phyloP scores from a whole-genome alignment of 139 green algal species.

The Auxenochlorella protothecoides region DNA sequence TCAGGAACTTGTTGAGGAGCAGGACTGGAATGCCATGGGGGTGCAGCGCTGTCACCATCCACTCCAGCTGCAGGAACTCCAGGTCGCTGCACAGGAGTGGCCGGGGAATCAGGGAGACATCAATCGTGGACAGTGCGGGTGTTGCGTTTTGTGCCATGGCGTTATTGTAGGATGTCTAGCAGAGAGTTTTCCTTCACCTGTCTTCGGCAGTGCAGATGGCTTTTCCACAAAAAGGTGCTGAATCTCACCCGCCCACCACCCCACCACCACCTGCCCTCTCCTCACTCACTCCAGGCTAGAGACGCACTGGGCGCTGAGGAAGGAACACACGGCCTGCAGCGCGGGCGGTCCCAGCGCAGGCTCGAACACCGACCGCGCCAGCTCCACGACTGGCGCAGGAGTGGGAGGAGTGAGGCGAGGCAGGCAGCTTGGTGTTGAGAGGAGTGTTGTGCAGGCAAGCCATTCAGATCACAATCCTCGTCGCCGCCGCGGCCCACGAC shows the following conservation, averaged over 20 bases:
- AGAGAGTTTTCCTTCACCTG: too few relatives aligned
- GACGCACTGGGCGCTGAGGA: background rate
- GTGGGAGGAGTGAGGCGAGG: background rate
- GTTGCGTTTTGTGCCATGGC: too few relatives aligned
- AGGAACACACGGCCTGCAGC: background rate
- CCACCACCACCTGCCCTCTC: too few relatives aligned
- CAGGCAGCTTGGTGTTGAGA: too few relatives aligned
- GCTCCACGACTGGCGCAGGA: background rate
- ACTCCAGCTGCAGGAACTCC: background rate
- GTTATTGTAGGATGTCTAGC: too few relatives aligned
- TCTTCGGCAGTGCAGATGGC: background rate
- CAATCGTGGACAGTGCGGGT: too few relatives aligned
- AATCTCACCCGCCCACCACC: too few relatives aligned
- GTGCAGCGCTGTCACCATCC: slow-evolving; percentile 2
- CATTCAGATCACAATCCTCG: too few relatives aligned
- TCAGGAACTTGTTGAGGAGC: slow-evolving; percentile 1
- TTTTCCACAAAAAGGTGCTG: background rate
- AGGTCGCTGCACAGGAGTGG: background rate
- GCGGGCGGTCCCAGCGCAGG: background rate
- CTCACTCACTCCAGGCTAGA: background rate
- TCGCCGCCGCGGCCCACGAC: too few relatives aligned
- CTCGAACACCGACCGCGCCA: background rate
- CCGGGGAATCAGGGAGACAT: too few relatives aligned
- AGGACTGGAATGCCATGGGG: background rate
- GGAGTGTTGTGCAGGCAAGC: background rate